Conservation (phyloP, 345 rosid species). For the Erysimum cheiranthoides region DNA sequence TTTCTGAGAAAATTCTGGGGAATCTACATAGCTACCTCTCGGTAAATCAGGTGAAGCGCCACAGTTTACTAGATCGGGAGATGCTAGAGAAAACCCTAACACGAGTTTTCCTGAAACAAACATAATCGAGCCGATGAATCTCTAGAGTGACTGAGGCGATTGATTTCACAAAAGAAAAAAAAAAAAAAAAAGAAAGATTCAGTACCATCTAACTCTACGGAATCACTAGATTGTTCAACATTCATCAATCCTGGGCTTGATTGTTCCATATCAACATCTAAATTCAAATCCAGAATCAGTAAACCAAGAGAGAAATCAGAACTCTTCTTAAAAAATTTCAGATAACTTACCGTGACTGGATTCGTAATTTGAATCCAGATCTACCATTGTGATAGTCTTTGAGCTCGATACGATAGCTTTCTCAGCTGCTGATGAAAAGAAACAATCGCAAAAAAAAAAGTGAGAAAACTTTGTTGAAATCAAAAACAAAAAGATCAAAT, state of each 20-base stretch:
- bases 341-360: slow-evolving; percentile 42
- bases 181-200: not conserved
- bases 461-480: not conserved
- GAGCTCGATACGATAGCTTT: slow-evolving; percentile 37
- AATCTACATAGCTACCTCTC: slow-evolving; percentile 45
- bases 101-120: slow-evolving; percentile 60
- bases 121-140: slow-evolving; percentile 1
- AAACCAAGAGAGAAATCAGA: not conserved
- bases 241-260: slow-evolving; percentile 34
- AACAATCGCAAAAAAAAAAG: slow-evolving; percentile 15
- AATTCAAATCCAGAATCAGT: slow-evolving; percentile 21
- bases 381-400: slow-evolving; percentile 37
- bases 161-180: not conserved
- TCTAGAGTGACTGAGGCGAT: not conserved
- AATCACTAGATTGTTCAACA: slow-evolving; percentile 26
- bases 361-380: slow-evolving; percentile 48
- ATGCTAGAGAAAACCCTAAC: slow-evolving; percentile 68
- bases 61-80: slow-evolving; percentile 79
- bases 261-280: slow-evolving; percentile 40
- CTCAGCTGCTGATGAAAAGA: slow-evolving; percentile 36
- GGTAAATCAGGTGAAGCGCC: slow-evolving; percentile 76
- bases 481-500: not conserved
- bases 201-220: slow-evolving; percentile 37
- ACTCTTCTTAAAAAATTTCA: not conserved
- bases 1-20: slow-evolving; percentile 53